A percentile compares a stretch with the other conserved stretches of the same genome.
Evolutionary conservation across 352 stramenopile species (phyloP).

Genomic region (Saprolegnia parasitica): DNA sequence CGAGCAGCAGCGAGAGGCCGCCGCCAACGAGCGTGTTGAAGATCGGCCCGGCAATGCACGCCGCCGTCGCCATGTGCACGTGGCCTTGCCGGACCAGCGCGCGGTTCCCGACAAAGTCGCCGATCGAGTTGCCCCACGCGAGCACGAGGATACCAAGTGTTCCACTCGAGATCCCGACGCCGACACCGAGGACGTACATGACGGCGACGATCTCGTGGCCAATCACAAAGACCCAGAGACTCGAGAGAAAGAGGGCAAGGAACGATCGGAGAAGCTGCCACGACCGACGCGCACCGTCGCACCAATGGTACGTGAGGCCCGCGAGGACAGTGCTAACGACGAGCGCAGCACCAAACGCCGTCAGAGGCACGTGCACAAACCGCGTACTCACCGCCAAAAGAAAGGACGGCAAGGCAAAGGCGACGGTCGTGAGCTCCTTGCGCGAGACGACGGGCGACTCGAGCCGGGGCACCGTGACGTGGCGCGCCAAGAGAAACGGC

Average conservation of each 20-base stretch:
- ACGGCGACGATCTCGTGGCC: constrained; percentile 28
- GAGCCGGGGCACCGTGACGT: constrained; percentile 71
- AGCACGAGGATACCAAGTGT: constrained; percentile 86
- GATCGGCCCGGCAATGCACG: constrained; percentile 39
- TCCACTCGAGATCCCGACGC: constrained; percentile 51
- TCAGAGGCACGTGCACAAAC: background rate
- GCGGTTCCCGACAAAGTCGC: constrained; percentile 81
- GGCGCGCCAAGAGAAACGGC: constrained; percentile 47
- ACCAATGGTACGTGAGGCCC: background rate
- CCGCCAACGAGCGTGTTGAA: constrained; percentile 40
- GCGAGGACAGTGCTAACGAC: background rate
- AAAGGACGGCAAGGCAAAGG: constrained; percentile 19
- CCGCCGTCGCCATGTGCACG: constrained; percentile 48
- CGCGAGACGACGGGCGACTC: constrained; percentile 35
- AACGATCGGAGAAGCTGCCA: constrained; percentile 5
- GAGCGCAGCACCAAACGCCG: background rate
- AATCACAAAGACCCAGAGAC: constrained; percentile 25
- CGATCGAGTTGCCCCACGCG: constrained; percentile 84
- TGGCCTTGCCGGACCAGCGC: constrained; percentile 82
- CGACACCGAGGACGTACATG: constrained; percentile 50
- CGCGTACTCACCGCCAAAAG: background rate
- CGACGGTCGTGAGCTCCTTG: background rate
- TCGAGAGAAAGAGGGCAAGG: constrained; percentile 9
- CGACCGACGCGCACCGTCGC: background rate
- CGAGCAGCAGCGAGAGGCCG: constrained; percentile 31